Base-by-base conservation (phyloP, 106 monocot genomes). In the Acorus gramineus region DNA sequence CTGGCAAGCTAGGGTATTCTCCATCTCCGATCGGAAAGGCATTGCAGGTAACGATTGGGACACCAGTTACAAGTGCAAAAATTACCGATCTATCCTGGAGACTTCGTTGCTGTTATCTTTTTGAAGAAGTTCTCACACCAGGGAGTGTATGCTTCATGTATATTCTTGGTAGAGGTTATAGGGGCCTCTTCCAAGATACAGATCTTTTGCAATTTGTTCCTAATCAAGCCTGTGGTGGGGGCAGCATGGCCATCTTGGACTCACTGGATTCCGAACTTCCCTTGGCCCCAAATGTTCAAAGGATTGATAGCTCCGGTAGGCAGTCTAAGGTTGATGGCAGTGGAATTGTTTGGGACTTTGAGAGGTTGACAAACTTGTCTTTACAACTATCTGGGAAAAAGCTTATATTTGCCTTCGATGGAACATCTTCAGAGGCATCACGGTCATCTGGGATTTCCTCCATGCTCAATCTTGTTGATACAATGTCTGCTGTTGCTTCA, bases 361-460 rank as follows among this genome's bases (percentile, higher is more conserved):
- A 98, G 63, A 85, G 80, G 69, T 62, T 98, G 63, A 73, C 63
- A 42, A 92, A 61, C 56, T 83, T 98, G 49, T 80, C 85, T 59
- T 76, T 71, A 56, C 98, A 92, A 77, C 56, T 98, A 66, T 79
- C 84, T 52, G 98, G 98, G 14, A 98, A 89, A 75, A 98, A 98
- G 46, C 88, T 98, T 12, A 92, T 98, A 53, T 98, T 98, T 79
- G 85, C 87, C 54, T 98, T 98, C 80, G 98, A 98, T 72, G 98
- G 92, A 68, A 89, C 92, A 56, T 77, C 81, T 7, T 88, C 88
- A 12, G 98, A 98, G 72, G 72, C 88, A 75, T 88, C 83, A 74
- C 61, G 74, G 11, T 62, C 85, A 74, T 89, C 98, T 72, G 98
- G 98, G 51, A 86, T 83, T 52, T 62, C 78, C 49, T 92, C 98